Evolutionary conservation across 495 filamentous ascomycete genomes (phyloP), one percentile per base, ranked within the genome.

Genomic region (Xylaria curta): DNA sequence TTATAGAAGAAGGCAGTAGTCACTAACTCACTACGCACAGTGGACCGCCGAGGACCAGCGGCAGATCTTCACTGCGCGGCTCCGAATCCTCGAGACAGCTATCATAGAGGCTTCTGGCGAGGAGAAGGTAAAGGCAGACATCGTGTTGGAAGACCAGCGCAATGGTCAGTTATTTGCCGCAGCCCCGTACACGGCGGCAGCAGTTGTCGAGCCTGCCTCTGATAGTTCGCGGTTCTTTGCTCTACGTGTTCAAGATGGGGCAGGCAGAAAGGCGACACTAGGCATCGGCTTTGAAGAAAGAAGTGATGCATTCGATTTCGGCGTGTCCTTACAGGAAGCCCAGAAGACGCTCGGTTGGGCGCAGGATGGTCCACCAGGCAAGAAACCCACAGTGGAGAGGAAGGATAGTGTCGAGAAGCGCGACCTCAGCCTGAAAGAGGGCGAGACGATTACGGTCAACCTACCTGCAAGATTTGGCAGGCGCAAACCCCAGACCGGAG

Each of bases 221-320:
- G 93, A 96, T 77, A 90, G 87, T 75, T 89, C 86, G 66, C 87
- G 93, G 49, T 96, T 96, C 83, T 96, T 95, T 76, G 93, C 93
- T 0, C 76, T 95, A 33, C 83, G 90, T n/a, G 93, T 96, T 10
- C 87, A 89, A 47, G 91, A 91, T 58, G 90, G 88, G 59, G 86
- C 85, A 1, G 87, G 88, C 2, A 82, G 87, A 71, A 94, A 94
- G 75, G 93, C 93, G 28, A 86, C 89, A 44, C 81, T 95, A 33
- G 93, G 93, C n/a, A 86, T 96, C 61, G 93, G 93, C 15, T 96
- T 95, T 76, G 93, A 95, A 83, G 93, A 95, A 81, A 82, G 93
- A 53, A 89, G 87, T 78, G 92, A 94, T 71, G 93, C 93, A 9
- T 93, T 95, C 67, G 93, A 96, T 74, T 94, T 94, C 71, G 88